phyloP scores from a whole-genome alignment of 1,284 basidiomycete species.

The Ustilago shanxiensis region DNA sequence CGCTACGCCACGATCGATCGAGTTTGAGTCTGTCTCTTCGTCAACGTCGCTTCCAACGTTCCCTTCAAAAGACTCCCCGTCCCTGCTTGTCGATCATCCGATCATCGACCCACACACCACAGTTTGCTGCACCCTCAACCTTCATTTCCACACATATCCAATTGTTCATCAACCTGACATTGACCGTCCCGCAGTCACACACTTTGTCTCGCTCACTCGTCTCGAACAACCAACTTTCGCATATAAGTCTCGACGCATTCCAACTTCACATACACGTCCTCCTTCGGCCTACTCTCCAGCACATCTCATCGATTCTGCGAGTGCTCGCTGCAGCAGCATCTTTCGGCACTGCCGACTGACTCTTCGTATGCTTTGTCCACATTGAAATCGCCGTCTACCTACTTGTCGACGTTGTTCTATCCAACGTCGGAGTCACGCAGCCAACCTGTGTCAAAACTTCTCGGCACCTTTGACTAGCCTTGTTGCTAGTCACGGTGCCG shows the following conservation, averaged over 20 bases:
- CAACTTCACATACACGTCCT: background rate
- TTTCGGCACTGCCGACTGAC: background rate
- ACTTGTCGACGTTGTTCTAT: background rate
- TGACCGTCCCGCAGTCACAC: background rate
- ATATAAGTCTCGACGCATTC: background rate
- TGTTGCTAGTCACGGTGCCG: conserved; percentile 22
- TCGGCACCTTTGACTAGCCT: conserved; percentile 21
- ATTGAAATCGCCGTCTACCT: background rate
- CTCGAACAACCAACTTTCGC: background rate
- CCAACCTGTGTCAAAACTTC: background rate
- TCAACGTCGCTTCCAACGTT: background rate
- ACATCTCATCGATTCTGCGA: background rate
- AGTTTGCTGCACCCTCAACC: background rate
- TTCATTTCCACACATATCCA: background rate
- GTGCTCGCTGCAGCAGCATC: background rate
- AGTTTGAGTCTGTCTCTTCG: background rate
- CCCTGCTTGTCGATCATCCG: background rate
- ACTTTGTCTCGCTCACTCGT: background rate
- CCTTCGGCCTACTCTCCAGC: background rate
- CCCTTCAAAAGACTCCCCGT: too few relatives aligned
- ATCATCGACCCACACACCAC: background rate
- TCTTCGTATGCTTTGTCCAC: background rate
- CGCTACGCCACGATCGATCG: background rate
- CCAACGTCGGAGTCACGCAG: background rate
- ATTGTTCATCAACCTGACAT: background rate